Evolutionary conservation across 2,329 filamentous ascomycete genomes (phyloP), one percentile per base, ranked within the genome.

Genomic region (Rhinocladiella mackenziei): DNA sequence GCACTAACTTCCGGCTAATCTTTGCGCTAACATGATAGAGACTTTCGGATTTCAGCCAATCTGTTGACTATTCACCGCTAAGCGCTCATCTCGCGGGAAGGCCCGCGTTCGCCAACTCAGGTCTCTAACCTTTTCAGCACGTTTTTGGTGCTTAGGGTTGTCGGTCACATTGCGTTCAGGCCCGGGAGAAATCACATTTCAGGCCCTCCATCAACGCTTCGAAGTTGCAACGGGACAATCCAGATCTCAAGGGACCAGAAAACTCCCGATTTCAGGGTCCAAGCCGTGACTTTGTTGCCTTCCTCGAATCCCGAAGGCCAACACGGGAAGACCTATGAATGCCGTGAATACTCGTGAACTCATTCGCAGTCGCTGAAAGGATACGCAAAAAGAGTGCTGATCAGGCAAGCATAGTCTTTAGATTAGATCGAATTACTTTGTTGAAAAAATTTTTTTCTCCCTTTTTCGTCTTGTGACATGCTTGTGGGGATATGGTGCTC

Each of bases 401-500:
- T n/a, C n/a, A n/a, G n/a, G n/a, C n/a, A n/a, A n/a, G n/a, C n/a
- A n/a, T n/a, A n/a, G n/a, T n/a, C n/a, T n/a, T n/a, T n/a, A n/a
- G n/a, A n/a, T n/a, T n/a, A n/a, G n/a, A n/a, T n/a, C n/a, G n/a
- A n/a, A n/a, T n/a, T n/a, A n/a, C n/a, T n/a, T n/a, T n/a, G n/a
- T n/a, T n/a, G n/a, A n/a, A n/a, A n/a, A n/a, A n/a, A n/a, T n/a
- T n/a, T n/a, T n/a, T n/a, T n/a, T n/a, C n/a, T n/a, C n/a, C n/a
- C n/a, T n/a, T n/a, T n/a, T n/a, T n/a, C n/a, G n/a, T n/a, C n/a
- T 41, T 38, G 48, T 44, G 43, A 51, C 26, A 20, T 33, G 29
- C 28, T 18, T 32, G 25, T 40, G 43, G 31, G 35, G 28, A 40
- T n/a, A 13, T 10, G 26, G 31, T 37, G 31, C 18, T 47, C 11